phyloP scores from a whole-genome alignment of 23 red algal species.

The Gracilaria domingensis region DNA sequence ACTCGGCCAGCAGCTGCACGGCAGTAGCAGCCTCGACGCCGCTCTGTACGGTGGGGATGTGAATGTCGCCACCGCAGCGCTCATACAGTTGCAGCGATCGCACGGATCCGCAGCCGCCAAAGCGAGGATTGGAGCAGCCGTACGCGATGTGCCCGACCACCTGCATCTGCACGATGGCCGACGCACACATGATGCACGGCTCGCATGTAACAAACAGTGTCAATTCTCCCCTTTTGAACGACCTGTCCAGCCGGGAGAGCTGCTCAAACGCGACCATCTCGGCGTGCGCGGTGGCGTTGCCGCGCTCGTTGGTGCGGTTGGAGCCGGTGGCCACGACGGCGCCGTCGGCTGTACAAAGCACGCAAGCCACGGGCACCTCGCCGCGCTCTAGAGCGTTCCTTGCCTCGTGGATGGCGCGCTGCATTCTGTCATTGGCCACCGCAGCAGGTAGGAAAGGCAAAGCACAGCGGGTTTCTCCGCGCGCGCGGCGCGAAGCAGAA shows the following conservation, averaged over 20 bases:
- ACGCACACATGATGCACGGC: conserved; percentile 99
- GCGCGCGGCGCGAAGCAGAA: background rate
- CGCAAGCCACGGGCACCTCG: conserved; percentile 96
- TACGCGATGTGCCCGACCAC: conserved; percentile 69
- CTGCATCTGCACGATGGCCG: conserved; percentile 75
- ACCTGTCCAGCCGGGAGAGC: conserved; percentile 1
- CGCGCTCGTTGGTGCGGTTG: conserved; percentile 96
- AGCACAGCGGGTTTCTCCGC: background rate
- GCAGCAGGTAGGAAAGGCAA: background rate
- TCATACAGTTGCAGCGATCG: conserved; percentile 10
- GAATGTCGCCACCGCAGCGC: conserved; percentile 27
- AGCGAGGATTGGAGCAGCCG: conserved; percentile 91
- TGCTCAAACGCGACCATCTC: conserved; percentile 87
- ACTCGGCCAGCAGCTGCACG: conserved; percentile 73
- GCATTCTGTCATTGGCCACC: conserved; percentile 25
- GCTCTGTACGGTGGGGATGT: conserved; percentile 34
- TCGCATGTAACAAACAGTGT: conserved; percentile 95
- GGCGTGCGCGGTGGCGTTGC: conserved; percentile 95
- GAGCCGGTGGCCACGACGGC: conserved; percentile 73
- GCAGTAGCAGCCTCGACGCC: conserved; percentile 80
- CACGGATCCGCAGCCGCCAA: conserved; percentile 98
- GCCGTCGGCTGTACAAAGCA: conserved; percentile 41
- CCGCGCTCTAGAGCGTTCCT: conserved; percentile 72
- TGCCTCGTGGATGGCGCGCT: conserved; percentile 72
- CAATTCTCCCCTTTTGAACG: conserved; percentile 34